These are phyloP conservation scores for Entomortierella beljakovae DNA, from an alignment of 192 early-diverging fungal genomes.

Conservation along the genomic window DNA sequence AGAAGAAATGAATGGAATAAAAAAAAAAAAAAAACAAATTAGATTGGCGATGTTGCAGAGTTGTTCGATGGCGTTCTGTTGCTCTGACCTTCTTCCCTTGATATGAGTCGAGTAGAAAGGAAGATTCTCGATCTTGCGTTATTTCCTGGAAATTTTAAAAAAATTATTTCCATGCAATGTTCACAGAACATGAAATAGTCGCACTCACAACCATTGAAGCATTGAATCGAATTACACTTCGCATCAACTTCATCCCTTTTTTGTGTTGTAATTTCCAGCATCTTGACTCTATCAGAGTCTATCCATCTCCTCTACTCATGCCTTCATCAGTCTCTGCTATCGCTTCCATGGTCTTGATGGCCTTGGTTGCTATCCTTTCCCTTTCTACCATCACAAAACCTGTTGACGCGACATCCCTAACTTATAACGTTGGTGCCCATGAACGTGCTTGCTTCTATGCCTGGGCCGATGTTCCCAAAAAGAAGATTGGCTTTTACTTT, in stretches of 20 bases:
- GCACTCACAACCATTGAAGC: too few species aligned
- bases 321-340: constrained; percentile 34
- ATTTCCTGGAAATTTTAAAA: neutral
- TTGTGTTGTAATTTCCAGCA: neutral
- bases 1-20: neutral
- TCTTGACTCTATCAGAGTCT: neutral
- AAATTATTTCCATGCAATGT: too few species aligned
- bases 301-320: constrained; percentile 1
- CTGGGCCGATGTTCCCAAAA: constrained; percentile 76
- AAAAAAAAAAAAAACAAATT: neutral
- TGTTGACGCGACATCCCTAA: constrained; percentile 69
- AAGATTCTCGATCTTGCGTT: neutral
- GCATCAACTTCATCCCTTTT: neutral
- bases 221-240: too few species aligned
- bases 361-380: constrained; percentile 42
- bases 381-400: constrained; percentile 29
- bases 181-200: too few species aligned
- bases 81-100: neutral
- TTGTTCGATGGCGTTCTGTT: constrained; percentile 7
- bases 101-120: neutral
- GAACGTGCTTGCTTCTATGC: constrained; percentile 95
- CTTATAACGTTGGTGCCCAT: constrained; percentile 89
- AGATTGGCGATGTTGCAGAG: neutral
- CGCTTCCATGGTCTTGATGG: constrained; percentile 30
- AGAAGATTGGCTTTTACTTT: constrained; percentile 98